Evolutionary conservation across 2,329 filamentous ascomycete species (phyloP), one percentile per base, ranked within the genome.

Genomic region (Rutstroemia sp.): DNA sequence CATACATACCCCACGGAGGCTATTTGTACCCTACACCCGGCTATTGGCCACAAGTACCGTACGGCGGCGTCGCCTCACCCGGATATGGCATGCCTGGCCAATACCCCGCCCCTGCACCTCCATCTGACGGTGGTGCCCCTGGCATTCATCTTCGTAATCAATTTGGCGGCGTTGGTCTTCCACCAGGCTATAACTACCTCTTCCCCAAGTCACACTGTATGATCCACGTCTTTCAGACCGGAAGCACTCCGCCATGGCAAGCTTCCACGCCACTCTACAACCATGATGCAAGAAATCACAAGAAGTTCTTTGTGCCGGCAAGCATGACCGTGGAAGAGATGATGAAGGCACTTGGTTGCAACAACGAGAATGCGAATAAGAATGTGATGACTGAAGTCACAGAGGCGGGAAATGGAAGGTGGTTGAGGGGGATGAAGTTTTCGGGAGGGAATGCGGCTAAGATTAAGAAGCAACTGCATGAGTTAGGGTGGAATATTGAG

Each of bases 171-270:
- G 73, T 77, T 1, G 80, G 81, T 42, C 78, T 78, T 58, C 82
- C 85, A 63, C 80, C 79, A 0, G 83, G 81, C 2, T 86, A 83
- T 71, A 81, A 82, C 70, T 82, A 83, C 69, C 77, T 84, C 65
- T 85, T 84, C 69, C 76, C 80, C 0, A 63, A 71, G 0, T 74
- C 79, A 60, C 79, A 85, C 67, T 81, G 79, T 30, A 83, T 81
- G 61, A 71, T 85, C 6, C 80, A 85, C 62, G 73, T 86, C 2
- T 75, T 86, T 68, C 77, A 77, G 60, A 74, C 75, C 3, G 58
- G 8, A 63, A 52, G 69, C 16, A 64, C 12, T 63, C 52, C 70
- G 10, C 82, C 82, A 0, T 85, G 82, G 82, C 74, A 78, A 37
- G 21, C 21, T 2, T n/a, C 16, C 9, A 61, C 67, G 77, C 6